Percentiles rank a stretch among this genome's conserved stretches.
Evolutionary conservation across 345 rosid genomes (phyloP).

Genomic region (Draba incana): DNA sequence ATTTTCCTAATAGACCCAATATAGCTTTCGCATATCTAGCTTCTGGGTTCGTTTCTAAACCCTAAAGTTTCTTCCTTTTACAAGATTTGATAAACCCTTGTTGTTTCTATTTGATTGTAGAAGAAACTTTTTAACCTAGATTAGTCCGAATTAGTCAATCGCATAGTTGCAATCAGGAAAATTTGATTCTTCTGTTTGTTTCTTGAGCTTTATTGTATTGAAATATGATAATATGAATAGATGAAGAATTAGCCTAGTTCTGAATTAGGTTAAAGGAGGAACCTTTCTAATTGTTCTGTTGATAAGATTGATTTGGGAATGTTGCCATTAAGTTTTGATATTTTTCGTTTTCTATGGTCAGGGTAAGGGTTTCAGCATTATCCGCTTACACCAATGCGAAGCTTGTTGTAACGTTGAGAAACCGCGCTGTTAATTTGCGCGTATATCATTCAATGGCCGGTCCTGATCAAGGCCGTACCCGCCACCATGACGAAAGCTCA

Average conservation of each 20-base stretch:
- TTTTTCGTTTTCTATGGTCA: background rate
- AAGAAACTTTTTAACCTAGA: conserved; percentile 11
- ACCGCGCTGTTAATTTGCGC: background rate
- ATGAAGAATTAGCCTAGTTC: background rate
- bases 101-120: background rate
- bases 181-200: too few relatives aligned
- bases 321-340: background rate
- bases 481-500: conserved; percentile 28
- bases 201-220: too few relatives aligned
- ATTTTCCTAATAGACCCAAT: background rate
- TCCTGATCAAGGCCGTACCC: conserved; percentile 21
- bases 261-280: background rate
- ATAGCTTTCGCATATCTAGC: background rate
- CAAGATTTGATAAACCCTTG: conserved; percentile 6
- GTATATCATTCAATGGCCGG: conserved; percentile 42
- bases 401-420: conserved; percentile 34
- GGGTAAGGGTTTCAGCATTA: conserved; percentile 23
- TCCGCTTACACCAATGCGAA: conserved; percentile 23
- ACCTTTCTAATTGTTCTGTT: background rate
- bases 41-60: conserved; percentile 4
- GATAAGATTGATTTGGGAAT: conserved; percentile 10
- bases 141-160: background rate
- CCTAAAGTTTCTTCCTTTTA: conserved; percentile 1
- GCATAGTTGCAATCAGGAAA: too few relatives aligned
- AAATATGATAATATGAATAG: too few relatives aligned